Percentiles rank a stretch among this genome's conserved stretches.
phyloP scores from a whole-genome alignment of 2,329 filamentous ascomycete species.

The Penicillium brasilianum region DNA sequence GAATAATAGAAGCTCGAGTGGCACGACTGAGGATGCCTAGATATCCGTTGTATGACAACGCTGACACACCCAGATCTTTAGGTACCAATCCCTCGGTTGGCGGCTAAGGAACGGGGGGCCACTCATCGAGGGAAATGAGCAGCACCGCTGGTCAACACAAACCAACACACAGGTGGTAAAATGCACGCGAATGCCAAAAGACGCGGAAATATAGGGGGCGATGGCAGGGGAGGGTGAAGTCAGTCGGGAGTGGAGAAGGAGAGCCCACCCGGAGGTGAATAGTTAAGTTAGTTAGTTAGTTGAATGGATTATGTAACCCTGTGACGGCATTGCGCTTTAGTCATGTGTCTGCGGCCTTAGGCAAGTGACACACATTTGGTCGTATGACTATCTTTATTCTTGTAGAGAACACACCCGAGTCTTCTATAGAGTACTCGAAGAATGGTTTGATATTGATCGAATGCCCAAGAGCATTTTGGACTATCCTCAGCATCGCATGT shows the following conservation, averaged over 20 bases:
- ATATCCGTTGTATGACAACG: constrained; percentile 27
- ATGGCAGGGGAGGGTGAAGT: constrained; percentile 16
- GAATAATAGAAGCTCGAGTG: constrained; percentile 18
- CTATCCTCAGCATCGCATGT: background rate
- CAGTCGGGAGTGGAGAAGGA: constrained; percentile 28
- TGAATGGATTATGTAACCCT: constrained; percentile 29
- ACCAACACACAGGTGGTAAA: constrained; percentile 15
- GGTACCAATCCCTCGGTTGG: constrained; percentile 43
- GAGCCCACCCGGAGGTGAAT: constrained; percentile 11
- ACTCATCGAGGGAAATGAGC: constrained; percentile 42
- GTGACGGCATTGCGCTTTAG: constrained; percentile 22
- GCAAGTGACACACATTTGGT: constrained; percentile 7
- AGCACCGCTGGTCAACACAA: constrained; percentile 25
- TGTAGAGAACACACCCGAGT: no score
- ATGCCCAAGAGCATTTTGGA: background rate
- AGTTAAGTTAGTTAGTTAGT: no score
- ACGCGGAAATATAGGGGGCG: constrained; percentile 12
- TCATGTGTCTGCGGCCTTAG: constrained; percentile 22
- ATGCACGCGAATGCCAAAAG: constrained; percentile 14
- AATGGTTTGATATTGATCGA: background rate
- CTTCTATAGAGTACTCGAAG: background rate
- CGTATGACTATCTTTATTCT: background rate
- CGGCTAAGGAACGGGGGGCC: constrained; percentile 32
- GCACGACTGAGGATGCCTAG: constrained; percentile 21
- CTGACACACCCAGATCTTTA: constrained; percentile 26